A percentile compares a stretch with the other conserved stretches of the same genome.
Conservation (phyloP, 1,139 yeast genomes). For the Lodderomyces theae region DNA sequence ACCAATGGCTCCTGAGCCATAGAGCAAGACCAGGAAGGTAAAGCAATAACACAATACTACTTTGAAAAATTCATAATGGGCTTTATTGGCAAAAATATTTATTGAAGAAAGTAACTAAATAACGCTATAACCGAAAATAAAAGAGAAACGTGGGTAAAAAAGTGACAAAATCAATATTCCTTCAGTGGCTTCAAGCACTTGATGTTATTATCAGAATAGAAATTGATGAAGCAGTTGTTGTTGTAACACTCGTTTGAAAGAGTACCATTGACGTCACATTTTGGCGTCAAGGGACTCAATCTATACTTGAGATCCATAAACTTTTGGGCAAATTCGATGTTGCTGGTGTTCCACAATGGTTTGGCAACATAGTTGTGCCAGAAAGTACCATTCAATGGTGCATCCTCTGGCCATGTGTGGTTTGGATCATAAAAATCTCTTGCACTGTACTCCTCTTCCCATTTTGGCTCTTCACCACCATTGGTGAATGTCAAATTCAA, state of each 20-base stretch:
- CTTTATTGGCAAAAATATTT: too few species aligned
- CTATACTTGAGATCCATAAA: slow-evolving; percentile 51
- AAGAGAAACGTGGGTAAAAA: background rate
- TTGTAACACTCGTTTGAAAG: slow-evolving; percentile 3
- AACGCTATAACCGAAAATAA: background rate
- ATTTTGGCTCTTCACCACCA: slow-evolving; percentile 50
- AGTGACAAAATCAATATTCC: background rate
- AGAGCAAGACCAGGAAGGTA: too few species aligned
- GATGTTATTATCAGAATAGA: slow-evolving; percentile 11
- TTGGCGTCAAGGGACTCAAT: slow-evolving; percentile 48
- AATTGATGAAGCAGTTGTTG: slow-evolving; percentile 29
- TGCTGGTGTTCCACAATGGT: slow-evolving; percentile 31
- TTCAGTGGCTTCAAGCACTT: slow-evolving; percentile 4
- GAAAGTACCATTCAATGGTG: slow-evolving; percentile 59
- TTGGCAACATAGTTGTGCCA: slow-evolving; percentile 46
- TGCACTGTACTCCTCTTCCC: slow-evolving; percentile 56
- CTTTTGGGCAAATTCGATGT: slow-evolving; percentile 42
- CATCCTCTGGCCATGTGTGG: slow-evolving; percentile 47
- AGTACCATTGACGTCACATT: slow-evolving; percentile 26
- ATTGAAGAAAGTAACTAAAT: background rate
- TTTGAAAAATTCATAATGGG: too few species aligned
- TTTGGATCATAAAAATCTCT: slow-evolving; percentile 49
- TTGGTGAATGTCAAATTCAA: slow-evolving; percentile 51
- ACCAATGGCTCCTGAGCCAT: too few species aligned
- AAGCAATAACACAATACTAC: too few species aligned